Evolutionary conservation across 768 basidiomycete genomes (phyloP), one percentile per base, ranked within the genome.

Genomic region (Xerocomellus amylosporus): DNA sequence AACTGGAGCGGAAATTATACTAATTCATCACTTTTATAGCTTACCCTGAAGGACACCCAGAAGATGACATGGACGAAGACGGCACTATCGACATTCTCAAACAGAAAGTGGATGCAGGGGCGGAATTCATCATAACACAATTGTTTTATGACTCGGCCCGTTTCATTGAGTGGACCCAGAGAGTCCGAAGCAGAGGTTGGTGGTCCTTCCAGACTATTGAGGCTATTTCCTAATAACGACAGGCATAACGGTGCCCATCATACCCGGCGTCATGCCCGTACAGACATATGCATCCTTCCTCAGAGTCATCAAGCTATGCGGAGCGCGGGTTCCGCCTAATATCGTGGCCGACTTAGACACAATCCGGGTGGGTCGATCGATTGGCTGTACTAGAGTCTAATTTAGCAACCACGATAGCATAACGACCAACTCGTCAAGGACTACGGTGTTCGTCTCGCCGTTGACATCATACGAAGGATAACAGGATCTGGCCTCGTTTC

Each of bases 241-340:
- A 95, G 97, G 95, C 31, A 93, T 99, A 65, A 79, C 71, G 0
- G 82, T 94, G 2, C 96, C 97, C 1, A 84, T 99, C 60, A 87
- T 99, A 56, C 93, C 97, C 9, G 93, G 95, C 12, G 84, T 98
- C 51, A 97, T 98, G 94, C 96, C 97, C 1, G 93, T 99, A 52
- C 97, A 98, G 67, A 98, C 91, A 22, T 96, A 94, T 68, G 83
- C 88, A 5, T 97, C 97, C 1, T 98, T 99, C 73, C 76, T 88
- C 42, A 86, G 97, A 43, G 77, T 98, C 62, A 90, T 87, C 20
- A 97, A 95, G 69, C 77, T 99, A 41, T 95, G 92, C 58, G 88
- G 89, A 17, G 84, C 86, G 4, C 77, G 77, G 20, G 85, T 98
- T 17, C 96, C 96, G 0, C 72, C 77, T 3, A 65, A 74, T 12